Base-by-base conservation (phyloP, 2,329 filamentous ascomycete species). In the Exophiala xenobiotica region DNA sequence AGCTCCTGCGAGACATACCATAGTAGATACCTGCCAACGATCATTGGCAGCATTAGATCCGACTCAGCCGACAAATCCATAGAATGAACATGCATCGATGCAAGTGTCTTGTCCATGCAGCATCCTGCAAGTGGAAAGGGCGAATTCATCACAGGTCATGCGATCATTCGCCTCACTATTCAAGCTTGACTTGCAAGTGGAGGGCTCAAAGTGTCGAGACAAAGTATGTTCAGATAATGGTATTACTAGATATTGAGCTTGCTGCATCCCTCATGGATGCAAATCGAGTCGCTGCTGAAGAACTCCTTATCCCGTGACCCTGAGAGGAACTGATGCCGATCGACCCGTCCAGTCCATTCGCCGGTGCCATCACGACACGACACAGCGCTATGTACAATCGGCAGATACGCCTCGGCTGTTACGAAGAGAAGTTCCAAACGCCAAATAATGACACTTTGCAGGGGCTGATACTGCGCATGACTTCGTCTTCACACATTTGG, bases 361-460 rank as follows among this genome's bases (percentile, higher is more conserved):
- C 20, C 31, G 22, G 49, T 27, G 31, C 43, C 35, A 46, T 20
- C 33, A 45, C n/a, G n/a, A n/a, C n/a, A 27, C 41, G 39, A 20
- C 49, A 46, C 44, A 56, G 47, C 19, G 46, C 42, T 49, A 49
- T 54, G 40, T 56, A 53, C 53, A 50, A 48, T 56, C 37, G 29
- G 46, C 47, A 39, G 20, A 43, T 42, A 19, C 24, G 53, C 49
- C 35, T 53, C 42, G 46, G 44, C 38, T 50, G 27, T 48, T 20
- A 27, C 31, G 40, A 43, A 52, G 12, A 29, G 35, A 38, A 47
- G 44, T 43, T 24, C 19, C 18, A 43, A 46, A 47, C 22, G 7
- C 22, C 31, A 47, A 55, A 45, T 37, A 43, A 24, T n/a, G 29
- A 44, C 31, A 55, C 33, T 38, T 41, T 37, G 51, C 26, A 29